Conservation (phyloP, 73 alveolate genomes). For the Symbiodinium natans region DNA sequence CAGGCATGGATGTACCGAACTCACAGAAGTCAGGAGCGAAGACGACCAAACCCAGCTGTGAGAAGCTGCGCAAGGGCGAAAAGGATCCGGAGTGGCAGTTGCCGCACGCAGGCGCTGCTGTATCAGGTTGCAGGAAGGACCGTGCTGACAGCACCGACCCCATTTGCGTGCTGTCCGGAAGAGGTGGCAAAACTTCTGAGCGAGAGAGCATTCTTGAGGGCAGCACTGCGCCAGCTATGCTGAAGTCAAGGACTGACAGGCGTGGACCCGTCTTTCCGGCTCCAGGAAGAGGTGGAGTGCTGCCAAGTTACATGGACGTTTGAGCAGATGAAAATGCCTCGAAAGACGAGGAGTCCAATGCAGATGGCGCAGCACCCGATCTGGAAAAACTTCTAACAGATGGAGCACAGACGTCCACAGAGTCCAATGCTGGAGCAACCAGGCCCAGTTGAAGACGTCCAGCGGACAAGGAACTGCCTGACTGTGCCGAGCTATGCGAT, state of each 20-base stretch:
- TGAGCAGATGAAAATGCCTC: not conserved
- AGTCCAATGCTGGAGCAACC: not conserved
- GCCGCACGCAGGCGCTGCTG: not conserved
- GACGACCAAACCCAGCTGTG: not conserved
- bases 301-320: not conserved
- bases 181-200: not conserved
- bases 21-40: not conserved
- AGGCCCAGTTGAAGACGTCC: not conserved
- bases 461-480: not conserved
- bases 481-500: not conserved
- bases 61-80: not conserved
- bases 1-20: not conserved
- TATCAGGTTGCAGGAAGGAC: not conserved
- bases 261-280: not conserved
- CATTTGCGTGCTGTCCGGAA: not conserved
- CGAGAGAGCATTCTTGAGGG: not conserved
- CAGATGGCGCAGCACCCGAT: not conserved
- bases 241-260: not conserved
- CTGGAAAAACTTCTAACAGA: not conserved
- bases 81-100: not conserved
- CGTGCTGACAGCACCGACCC: not conserved
- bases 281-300: not conserved
- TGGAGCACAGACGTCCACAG: not conserved
- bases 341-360: not conserved
- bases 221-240: not conserved